phyloP scores from a whole-genome alignment of 352 stramenopile genomes.

The Phytophthora macrochlamydospora region DNA sequence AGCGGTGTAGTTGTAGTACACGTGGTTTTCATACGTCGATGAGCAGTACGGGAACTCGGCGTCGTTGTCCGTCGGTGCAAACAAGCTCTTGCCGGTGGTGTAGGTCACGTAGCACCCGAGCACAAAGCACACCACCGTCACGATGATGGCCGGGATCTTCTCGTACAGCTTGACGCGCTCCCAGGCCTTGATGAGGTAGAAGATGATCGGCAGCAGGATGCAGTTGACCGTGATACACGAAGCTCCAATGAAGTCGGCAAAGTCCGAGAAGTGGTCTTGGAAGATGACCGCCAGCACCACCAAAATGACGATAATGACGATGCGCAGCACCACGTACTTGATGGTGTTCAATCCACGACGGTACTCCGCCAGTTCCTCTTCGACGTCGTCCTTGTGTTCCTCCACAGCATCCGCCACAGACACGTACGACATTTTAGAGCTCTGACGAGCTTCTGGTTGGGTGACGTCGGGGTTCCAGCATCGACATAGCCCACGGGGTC shows the following conservation, averaged over 20 bases:
- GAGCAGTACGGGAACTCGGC: constrained; percentile 25
- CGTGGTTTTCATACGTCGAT: constrained; percentile 17
- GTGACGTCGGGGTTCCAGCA: constrained; percentile 2
- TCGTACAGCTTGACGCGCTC: constrained; percentile 13
- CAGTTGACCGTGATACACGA: constrained; percentile 38
- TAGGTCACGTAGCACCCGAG: constrained; percentile 21
- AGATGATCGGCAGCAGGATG: constrained; percentile 39
- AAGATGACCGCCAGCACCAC: constrained; percentile 31
- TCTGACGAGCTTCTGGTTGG: background rate
- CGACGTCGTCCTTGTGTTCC: constrained; percentile 8
- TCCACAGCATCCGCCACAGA: constrained; percentile 30
- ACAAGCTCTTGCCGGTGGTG: constrained; percentile 13
- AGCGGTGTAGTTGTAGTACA: constrained; percentile 32
- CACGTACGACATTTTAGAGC: constrained; percentile 23
- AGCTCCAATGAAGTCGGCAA: constrained; percentile 36
- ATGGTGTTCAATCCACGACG: constrained; percentile 15
- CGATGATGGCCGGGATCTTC: constrained; percentile 8
- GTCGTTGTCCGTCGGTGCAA: constrained; percentile 6
- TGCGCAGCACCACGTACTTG: constrained; percentile 31
- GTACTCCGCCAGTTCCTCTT: constrained; percentile 27
- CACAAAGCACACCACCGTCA: constrained; percentile 12
- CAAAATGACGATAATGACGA: constrained; percentile 26
- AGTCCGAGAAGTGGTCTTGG: constrained; percentile 36
- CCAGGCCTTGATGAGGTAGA: constrained; percentile 27
- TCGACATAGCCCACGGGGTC: constrained; percentile 21